Percentiles rank a stretch among this genome's conserved stretches.
Conservation (phyloP, 495 filamentous ascomycete species). For the Lophium mytilinum region DNA sequence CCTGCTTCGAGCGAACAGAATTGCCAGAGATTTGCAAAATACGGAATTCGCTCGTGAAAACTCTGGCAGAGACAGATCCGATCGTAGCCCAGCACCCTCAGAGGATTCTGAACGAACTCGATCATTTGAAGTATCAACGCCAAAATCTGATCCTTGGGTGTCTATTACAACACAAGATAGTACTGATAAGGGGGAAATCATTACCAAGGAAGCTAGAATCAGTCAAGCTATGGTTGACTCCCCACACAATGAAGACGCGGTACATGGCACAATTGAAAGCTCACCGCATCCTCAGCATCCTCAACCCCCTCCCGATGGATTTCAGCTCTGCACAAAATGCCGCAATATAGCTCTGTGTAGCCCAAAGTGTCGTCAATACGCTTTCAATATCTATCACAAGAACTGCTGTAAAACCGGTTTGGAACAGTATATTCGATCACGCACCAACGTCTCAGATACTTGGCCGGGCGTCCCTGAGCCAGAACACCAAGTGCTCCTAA, state of each 20-base stretch:
- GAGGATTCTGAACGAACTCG: background rate
- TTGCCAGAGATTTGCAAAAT: background rate
- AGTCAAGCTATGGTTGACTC: too few species aligned
- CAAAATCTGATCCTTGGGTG: too few species aligned
- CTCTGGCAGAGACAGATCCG: background rate
- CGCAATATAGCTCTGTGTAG: background rate
- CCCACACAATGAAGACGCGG: too few species aligned
- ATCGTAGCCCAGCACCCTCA: background rate
- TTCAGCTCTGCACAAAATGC: constrained; percentile 10
- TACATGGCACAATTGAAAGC: too few species aligned
- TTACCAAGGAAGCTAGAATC: too few species aligned
- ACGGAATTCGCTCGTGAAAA: background rate
- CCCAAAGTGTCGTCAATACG: background rate
- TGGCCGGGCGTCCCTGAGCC: background rate
- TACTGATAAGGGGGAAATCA: too few species aligned
- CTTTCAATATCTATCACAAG: background rate
- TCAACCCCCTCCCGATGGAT: background rate
- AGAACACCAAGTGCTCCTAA: background rate
- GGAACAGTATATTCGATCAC: background rate
- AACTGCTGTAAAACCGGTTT: background rate
- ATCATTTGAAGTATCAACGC: background rate
- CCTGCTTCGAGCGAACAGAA: background rate
- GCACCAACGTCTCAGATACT: background rate
- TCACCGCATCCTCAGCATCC: too few species aligned
- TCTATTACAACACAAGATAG: too few species aligned